Base-by-base conservation (phyloP, 1,284 basidiomycete species). In the Trametes versicolor region DNA sequence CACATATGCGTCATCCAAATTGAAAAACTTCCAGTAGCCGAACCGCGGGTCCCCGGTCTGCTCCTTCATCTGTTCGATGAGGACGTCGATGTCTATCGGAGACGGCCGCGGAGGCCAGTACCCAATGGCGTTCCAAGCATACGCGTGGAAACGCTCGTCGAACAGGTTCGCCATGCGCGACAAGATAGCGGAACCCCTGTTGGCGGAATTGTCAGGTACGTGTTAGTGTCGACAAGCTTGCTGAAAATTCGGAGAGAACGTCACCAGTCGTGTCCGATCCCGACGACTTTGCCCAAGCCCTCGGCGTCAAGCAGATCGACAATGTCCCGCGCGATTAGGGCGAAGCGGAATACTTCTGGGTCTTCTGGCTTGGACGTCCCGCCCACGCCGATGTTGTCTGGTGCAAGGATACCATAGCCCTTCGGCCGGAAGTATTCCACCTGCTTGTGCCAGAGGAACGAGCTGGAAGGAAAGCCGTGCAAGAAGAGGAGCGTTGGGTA, bases 301-400 rank as follows among this genome's bases (percentile, higher is more conserved):
- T 83, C 82, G 5, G 72, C 73, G 66, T 85, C 79, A 53, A 85
- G 67, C 48, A 85, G 77, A 39, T 82, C 83, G 19, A 81, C 66
- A 21, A 85, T 63, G 66, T 86, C 83, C 50, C 76, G 70, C 25
- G 76, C 76, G 19, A 83, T 71, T 17, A 74, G 69, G 52, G 73
- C 80, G 3, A 72, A 67, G 17, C 72, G 72, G 69, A 83, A 86
- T 4, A 72, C 70, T 12, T 72, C 60, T 12, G 43, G 65, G 54
- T 83, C 78, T 0, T 62, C 67, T 2, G 85, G 85, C 70, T 83
- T 84, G 63, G 79, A 80, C 6, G 83, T 83, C 1, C 77, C 79
- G 19, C 82, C 84, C 59, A 84, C 85, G 2, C 85, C 85, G n/a
- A 86, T 77, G 73, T 81, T 74, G 67, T 86, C 84, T 7, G 83